Evolutionary conservation across 129 eudicot genomes (phyloP).

Genomic region (Flaveria linearis): DNA sequence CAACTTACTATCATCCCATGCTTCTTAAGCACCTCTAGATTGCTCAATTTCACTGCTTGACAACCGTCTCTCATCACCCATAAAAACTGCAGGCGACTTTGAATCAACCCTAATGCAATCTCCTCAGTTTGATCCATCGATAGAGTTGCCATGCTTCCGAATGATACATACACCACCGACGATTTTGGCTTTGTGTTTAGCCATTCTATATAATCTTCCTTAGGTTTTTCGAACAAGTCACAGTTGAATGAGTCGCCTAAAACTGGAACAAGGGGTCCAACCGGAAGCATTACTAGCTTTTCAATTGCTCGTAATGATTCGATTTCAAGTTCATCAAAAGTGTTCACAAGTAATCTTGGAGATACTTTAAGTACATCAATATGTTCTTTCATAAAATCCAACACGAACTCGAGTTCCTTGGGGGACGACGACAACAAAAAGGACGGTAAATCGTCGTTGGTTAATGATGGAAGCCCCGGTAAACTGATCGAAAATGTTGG

Average conservation of each 20-base stretch:
- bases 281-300: slow-evolving; percentile 16
- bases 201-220: slow-evolving; percentile 37
- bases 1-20: slow-evolving; percentile 57
- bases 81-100: not conserved
- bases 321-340: slow-evolving; percentile 16
- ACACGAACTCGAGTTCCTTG: not conserved
- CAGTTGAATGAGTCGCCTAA: not conserved
- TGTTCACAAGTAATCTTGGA: slow-evolving; percentile 32
- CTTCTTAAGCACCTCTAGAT: not conserved
- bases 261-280: slow-evolving; percentile 32
- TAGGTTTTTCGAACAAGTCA: slow-evolving; percentile 22
- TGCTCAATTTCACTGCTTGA: not conserved
- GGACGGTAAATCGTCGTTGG: slow-evolving; percentile 33
- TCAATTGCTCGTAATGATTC: slow-evolving; percentile 12
- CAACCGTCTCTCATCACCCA: slow-evolving; percentile 7
- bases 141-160: slow-evolving; percentile 59
- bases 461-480: slow-evolving; percentile 39
- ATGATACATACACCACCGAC: slow-evolving; percentile 53
- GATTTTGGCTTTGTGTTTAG: slow-evolving; percentile 42
- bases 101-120: slow-evolving; percentile 31
- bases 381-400: not conserved
- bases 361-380: slow-evolving; percentile 17
- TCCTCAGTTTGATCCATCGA: slow-evolving; percentile 47
- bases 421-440: slow-evolving; percentile 28
- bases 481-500: slow-evolving; percentile 19